Evolutionary conservation across 305 asterid genomes (phyloP).

Genomic region (Fraxinus angustifolia): DNA sequence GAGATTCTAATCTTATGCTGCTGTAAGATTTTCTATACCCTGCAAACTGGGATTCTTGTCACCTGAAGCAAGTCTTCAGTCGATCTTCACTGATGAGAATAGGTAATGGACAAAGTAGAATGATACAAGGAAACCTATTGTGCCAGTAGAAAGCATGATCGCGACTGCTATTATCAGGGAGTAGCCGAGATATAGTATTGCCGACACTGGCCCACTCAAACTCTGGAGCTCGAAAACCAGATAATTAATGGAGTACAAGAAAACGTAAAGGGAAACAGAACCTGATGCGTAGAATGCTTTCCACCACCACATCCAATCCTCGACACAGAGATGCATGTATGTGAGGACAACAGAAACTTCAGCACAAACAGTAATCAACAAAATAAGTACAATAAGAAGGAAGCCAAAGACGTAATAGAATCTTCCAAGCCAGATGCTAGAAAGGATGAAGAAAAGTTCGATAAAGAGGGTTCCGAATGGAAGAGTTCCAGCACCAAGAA

Average conservation of each 20-base stretch:
- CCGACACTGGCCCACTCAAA: conserved; percentile 77
- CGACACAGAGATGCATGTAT: conserved; percentile 81
- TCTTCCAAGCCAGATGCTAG: conserved; percentile 79
- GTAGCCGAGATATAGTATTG: conserved; percentile 64
- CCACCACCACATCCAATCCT: conserved; percentile 99
- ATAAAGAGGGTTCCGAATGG: conserved; percentile 88
- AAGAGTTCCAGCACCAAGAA: conserved; percentile 85
- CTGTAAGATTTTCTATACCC: conserved; percentile 22
- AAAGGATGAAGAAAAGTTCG: conserved; percentile 79
- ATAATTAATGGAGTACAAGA: conserved; percentile 68
- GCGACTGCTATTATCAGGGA: conserved; percentile 70
- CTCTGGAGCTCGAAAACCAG: conserved; percentile 73
- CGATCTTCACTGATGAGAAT: conserved; percentile 78
- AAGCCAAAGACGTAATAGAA: conserved; percentile 79
- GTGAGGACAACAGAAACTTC: conserved; percentile 78
- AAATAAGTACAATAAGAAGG: conserved; percentile 52
- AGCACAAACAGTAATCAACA: conserved; percentile 69
- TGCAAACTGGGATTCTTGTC: background rate
- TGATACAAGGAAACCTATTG: conserved; percentile 67
- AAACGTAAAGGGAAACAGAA: conserved; percentile 68
- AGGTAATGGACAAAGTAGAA: conserved; percentile 74
- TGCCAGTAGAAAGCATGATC: conserved; percentile 74
- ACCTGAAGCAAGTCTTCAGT: conserved; percentile 27
- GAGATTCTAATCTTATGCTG: conserved; percentile 12
- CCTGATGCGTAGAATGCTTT: conserved; percentile 80